These are phyloP conservation scores for Plasmodium yoelii DNA, from an alignment of 169 alveolate species.

Conservation along the genomic window DNA sequence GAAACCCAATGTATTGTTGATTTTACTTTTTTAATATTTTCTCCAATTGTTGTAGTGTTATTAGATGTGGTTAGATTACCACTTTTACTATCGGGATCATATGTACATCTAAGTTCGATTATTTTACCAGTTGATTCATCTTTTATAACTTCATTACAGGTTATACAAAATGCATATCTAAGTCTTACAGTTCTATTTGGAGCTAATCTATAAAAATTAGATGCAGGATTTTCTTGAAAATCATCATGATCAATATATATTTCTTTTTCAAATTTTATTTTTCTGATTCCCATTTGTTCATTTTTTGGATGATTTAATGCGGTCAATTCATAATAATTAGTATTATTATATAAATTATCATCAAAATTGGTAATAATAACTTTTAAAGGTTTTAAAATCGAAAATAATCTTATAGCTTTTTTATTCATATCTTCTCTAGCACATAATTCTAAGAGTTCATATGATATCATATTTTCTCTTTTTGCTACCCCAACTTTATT, in stretches of 20 bases:
- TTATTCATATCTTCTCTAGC: conserved; percentile 86
- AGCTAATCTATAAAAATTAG: conserved; percentile 84
- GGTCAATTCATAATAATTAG: conserved; percentile 10
- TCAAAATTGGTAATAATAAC: conserved; percentile 81
- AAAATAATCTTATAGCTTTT: conserved; percentile 80
- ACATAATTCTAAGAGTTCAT: conserved; percentile 95
- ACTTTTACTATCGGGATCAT: conserved; percentile 87
- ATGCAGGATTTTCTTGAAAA: conserved; percentile 83
- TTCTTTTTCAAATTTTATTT: conserved; percentile 76
- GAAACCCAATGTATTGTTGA: conserved; percentile 90
- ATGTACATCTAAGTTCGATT: conserved; percentile 83
- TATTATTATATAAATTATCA: conserved; percentile 21
- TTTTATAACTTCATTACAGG: conserved; percentile 84
- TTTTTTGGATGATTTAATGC: conserved; percentile 65
- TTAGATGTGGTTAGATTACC: conserved; percentile 17
- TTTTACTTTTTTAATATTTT: conserved; percentile 83
- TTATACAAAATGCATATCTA: conserved; percentile 88
- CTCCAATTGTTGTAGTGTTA: not conserved
- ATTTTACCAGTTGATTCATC: conserved; percentile 72
- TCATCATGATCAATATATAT: conserved; percentile 88
- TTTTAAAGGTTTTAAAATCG: conserved; percentile 81
- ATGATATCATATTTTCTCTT: conserved; percentile 93
- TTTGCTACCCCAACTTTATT: conserved; percentile 97
- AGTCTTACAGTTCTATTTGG: conserved; percentile 89
- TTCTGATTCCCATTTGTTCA: conserved; percentile 56